These are phyloP conservation scores for Paraconiothyrium sp. DNA, from an alignment of 2,329 filamentous ascomycete genomes.

Conservation along the genomic window DNA sequence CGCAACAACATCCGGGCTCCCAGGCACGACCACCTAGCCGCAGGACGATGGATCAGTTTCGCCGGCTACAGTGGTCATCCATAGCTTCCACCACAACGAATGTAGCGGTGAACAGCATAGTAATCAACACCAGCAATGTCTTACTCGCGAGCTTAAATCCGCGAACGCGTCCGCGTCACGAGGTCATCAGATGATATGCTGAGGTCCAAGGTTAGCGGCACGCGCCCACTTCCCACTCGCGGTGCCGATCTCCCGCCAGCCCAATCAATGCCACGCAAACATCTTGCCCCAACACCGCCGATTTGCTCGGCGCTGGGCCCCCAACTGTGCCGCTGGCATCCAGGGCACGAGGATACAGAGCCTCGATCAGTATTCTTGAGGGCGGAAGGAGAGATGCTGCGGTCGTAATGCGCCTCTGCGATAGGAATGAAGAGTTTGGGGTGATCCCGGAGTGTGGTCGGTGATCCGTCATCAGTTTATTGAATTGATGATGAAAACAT, in stretches of 20 bases:
- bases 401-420: background rate
- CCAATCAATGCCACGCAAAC: background rate
- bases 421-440: background rate
- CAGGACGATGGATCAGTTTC: too few relatives aligned
- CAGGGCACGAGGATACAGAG: background rate
- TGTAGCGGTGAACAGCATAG: background rate
- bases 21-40: too few relatives aligned
- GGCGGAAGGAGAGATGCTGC: background rate
- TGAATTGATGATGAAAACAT: background rate
- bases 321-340: background rate
- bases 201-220: background rate
- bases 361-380: background rate
- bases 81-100: background rate
- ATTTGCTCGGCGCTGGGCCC: background rate
- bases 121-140: background rate
- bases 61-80: too few relatives aligned
- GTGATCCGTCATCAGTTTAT: background rate
- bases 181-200: background rate
- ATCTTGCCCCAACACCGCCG: background rate
- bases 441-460: background rate
- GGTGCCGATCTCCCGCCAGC: slow-evolving; percentile 5
- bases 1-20: too few relatives aligned
- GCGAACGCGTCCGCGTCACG: background rate
- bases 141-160: background rate
- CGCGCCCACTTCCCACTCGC: background rate